phyloP scores from a whole-genome alignment of 805 yeast species.

The Metschnikowia santaceciliae region DNA sequence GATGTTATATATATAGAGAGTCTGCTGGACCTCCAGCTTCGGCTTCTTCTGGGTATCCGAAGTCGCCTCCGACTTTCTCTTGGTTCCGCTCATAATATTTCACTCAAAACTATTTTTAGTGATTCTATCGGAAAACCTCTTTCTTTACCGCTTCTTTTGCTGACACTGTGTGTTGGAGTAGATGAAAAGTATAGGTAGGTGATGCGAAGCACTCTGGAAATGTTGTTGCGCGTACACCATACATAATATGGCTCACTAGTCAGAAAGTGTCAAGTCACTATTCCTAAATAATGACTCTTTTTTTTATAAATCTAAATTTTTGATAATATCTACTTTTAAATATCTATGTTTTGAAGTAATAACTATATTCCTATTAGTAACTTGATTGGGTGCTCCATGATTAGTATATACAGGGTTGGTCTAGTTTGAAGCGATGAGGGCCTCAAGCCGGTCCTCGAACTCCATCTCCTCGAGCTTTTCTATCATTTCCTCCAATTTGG shows the following conservation, averaged over 20 bases:
- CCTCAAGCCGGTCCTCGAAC: slow-evolving; percentile 32
- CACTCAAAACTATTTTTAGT: not conserved
- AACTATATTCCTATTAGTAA: not conserved
- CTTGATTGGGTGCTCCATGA: not conserved
- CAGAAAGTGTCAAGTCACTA: too few relatives aligned
- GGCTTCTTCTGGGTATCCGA: slow-evolving; percentile 4
- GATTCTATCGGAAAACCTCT: not conserved
- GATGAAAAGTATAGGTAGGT: not conserved
- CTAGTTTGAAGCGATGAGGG: slow-evolving; percentile 15
- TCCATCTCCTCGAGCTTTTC: slow-evolving; percentile 36
- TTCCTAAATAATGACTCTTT: too few relatives aligned
- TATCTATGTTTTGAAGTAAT: not conserved
- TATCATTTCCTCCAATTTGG: slow-evolving; percentile 31
- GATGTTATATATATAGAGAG: slow-evolving; percentile 57
- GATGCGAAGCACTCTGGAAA: not conserved
- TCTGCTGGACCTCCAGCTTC: slow-evolving; percentile 28
- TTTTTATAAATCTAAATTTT: too few relatives aligned
- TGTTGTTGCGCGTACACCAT: not conserved
- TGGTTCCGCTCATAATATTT: not conserved
- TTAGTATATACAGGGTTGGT: not conserved
- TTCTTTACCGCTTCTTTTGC: not conserved
- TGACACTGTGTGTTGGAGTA: not conserved
- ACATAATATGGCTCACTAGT: not conserved
- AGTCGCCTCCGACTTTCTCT: not conserved
- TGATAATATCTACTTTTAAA: too few relatives aligned